phyloP scores from a whole-genome alignment of 805 yeast species.

The Cyberlindnera americana region DNA sequence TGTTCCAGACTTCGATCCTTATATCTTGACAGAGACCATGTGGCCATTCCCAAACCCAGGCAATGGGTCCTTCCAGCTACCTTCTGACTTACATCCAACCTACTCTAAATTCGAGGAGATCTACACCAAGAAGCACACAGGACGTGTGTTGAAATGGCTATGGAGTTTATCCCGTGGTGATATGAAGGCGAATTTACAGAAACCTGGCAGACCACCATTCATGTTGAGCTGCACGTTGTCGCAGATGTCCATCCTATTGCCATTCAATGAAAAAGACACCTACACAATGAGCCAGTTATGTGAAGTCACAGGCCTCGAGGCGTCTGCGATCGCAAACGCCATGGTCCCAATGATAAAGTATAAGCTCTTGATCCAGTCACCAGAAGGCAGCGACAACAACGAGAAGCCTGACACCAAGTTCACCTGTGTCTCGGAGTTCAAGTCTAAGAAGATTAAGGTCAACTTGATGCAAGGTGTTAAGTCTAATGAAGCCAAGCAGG shows the following conservation, averaged over 20 bases:
- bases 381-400: slow-evolving; percentile 55
- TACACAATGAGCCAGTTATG: slow-evolving; percentile 58
- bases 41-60: slow-evolving; percentile 63
- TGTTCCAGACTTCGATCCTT: slow-evolving; percentile 60
- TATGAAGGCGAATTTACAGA: slow-evolving; percentile 77
- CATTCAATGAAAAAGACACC: slow-evolving; percentile 70
- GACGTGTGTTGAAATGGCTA: slow-evolving; percentile 90
- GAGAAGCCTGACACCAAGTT: slow-evolving; percentile 53
- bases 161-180: slow-evolving; percentile 96
- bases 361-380: slow-evolving; percentile 65
- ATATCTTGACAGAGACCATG: slow-evolving; percentile 80
- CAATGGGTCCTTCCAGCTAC: slow-evolving; percentile 48
- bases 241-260: slow-evolving; percentile 81
- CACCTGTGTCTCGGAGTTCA: slow-evolving; percentile 76
- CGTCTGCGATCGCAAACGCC: slow-evolving; percentile 67
- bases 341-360: slow-evolving; percentile 76
- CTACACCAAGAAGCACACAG: slow-evolving; percentile 74
- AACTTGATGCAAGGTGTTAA: slow-evolving; percentile 67
- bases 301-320: slow-evolving; percentile 65
- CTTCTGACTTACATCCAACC: slow-evolving; percentile 60
- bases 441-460: slow-evolving; percentile 77
- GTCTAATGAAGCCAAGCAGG: slow-evolving; percentile 55
- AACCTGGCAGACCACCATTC: slow-evolving; percentile 78
- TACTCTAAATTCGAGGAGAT: slow-evolving; percentile 64
- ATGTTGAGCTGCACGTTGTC: slow-evolving; percentile 76